phyloP scores from a whole-genome alignment of 23 red algal species.

The Agarophyton chilense region DNA sequence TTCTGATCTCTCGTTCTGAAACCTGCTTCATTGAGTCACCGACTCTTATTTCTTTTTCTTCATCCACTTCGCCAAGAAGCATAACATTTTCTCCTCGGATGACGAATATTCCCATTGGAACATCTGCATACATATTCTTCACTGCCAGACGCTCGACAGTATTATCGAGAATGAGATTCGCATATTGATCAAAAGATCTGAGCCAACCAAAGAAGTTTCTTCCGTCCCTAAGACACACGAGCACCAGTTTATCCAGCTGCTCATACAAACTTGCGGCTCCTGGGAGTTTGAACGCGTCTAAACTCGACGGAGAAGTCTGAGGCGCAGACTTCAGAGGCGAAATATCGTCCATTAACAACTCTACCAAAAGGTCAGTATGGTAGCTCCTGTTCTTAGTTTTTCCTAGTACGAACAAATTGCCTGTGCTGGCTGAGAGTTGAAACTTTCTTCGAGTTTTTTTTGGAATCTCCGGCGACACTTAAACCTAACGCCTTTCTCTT shows the following conservation, averaged over 20 bases:
- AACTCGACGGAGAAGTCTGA: not conserved
- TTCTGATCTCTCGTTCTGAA: constrained; percentile 70
- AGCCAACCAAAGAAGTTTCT: constrained; percentile 90
- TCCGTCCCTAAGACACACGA: constrained; percentile 92
- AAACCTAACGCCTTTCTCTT: too few relatives aligned
- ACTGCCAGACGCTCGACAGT: constrained; percentile 91
- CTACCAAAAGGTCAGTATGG: too few relatives aligned
- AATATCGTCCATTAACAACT: not conserved
- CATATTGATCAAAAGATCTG: constrained; percentile 95
- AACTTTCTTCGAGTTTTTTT: too few relatives aligned
- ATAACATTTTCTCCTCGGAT: constrained; percentile 99
- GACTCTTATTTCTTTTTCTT: constrained; percentile 59
- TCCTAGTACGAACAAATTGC: too few relatives aligned
- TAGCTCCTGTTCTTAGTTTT: too few relatives aligned
- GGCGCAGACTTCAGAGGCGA: not conserved
- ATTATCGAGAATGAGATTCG: constrained; percentile 93
- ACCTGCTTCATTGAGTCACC: constrained; percentile 57
- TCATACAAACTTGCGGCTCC: constrained; percentile 91
- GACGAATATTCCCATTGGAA: constrained; percentile 86
- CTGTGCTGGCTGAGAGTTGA: too few relatives aligned
- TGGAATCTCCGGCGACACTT: too few relatives aligned
- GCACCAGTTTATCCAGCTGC: constrained; percentile 88
- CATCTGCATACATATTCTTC: constrained; percentile 82
- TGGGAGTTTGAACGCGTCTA: constrained; percentile 50
- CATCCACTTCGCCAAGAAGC: constrained; percentile 90